A percentile compares a stretch with the other conserved stretches of the same genome.
phyloP scores from a whole-genome alignment of 495 filamentous ascomycete species.

The Astrothelium subdiscretum region DNA sequence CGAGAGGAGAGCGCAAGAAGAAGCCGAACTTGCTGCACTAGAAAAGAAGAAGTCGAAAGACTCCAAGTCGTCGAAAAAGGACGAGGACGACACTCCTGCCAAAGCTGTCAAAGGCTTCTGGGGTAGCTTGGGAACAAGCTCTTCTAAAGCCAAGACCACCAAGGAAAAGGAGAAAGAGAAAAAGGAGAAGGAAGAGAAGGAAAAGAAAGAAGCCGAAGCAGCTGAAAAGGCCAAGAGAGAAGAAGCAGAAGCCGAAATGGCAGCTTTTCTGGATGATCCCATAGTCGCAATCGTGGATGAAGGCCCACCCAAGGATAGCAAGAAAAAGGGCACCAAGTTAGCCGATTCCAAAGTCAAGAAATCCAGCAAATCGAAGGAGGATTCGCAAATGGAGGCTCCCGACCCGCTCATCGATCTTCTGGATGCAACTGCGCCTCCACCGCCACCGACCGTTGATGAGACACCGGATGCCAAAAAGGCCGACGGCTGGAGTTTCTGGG shows the following conservation, averaged over 20 bases:
- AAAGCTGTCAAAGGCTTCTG: conserved; percentile 15
- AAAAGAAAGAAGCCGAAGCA: conserved; percentile 9
- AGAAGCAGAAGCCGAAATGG: conserved; percentile 16
- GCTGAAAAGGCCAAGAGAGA: conserved; percentile 6
- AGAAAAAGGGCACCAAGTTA: conserved; percentile 17
- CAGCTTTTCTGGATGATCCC: conserved; percentile 22
- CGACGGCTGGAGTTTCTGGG: conserved; percentile 21
- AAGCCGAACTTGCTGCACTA: neutral
- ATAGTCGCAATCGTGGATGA: conserved; percentile 22
- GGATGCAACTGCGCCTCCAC: neutral
- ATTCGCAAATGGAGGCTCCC: no score
- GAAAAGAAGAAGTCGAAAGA: conserved; percentile 17
- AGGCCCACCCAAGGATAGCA: conserved; percentile 17
- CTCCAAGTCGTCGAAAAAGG: conserved; percentile 9
- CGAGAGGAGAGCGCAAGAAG: neutral
- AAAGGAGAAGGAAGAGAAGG: conserved; percentile 13
- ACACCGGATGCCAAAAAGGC: conserved; percentile 6
- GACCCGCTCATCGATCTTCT: conserved; percentile 10
- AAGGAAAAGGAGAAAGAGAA: conserved; percentile 11
- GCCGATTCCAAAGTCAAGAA: conserved; percentile 10
- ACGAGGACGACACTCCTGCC: conserved; percentile 10
- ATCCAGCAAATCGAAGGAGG: conserved; percentile 11
- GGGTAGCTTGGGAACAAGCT: conserved; percentile 8
- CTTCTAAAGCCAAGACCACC: conserved; percentile 7
- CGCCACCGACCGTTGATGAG: neutral